Percentiles rank a stretch among this genome's conserved stretches.
Conservation (phyloP, 345 rosid genomes). For the Abelmoschus esculentus region DNA sequence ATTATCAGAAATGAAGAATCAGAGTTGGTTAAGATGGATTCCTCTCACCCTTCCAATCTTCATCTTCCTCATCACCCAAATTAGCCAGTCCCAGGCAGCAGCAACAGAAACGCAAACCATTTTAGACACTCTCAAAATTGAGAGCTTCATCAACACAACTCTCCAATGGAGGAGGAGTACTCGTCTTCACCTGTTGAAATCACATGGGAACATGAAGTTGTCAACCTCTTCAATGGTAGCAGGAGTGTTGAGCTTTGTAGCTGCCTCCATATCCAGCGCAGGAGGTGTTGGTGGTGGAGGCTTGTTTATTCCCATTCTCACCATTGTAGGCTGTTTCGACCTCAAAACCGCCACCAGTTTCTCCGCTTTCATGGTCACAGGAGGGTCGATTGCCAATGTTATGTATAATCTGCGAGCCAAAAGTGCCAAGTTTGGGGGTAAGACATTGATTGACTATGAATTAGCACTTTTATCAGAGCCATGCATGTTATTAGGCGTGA, state of each 20-base stretch:
- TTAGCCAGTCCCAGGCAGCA: conserved; percentile 21
- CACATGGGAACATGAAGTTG: conserved; percentile 27
- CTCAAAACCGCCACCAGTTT: conserved; percentile 52
- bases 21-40: conserved; percentile 4
- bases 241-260: conserved; percentile 52
- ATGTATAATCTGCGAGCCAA: conserved; percentile 34
- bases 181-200: conserved; percentile 7
- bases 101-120: conserved; percentile 7
- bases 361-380: conserved; percentile 93
- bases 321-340: background rate
- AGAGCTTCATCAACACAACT: conserved; percentile 16
- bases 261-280: conserved; percentile 32
- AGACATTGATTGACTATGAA: conserved; percentile 53
- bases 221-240: conserved; percentile 35
- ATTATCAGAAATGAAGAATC: conserved; percentile 8
- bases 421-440: conserved; percentile 37
- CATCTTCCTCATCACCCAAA: conserved; percentile 1
- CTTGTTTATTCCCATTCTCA: background rate
- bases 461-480: conserved; percentile 80
- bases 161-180: conserved; percentile 25
- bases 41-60: conserved; percentile 21
- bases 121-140: conserved; percentile 8
- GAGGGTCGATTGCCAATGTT: conserved; percentile 77
- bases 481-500: conserved; percentile 76
- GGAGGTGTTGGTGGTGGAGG: background rate